Evolutionary conservation across 169 alveolate species (phyloP), one percentile per base, ranked within the genome.

Genomic region (Babesia divergens): DNA sequence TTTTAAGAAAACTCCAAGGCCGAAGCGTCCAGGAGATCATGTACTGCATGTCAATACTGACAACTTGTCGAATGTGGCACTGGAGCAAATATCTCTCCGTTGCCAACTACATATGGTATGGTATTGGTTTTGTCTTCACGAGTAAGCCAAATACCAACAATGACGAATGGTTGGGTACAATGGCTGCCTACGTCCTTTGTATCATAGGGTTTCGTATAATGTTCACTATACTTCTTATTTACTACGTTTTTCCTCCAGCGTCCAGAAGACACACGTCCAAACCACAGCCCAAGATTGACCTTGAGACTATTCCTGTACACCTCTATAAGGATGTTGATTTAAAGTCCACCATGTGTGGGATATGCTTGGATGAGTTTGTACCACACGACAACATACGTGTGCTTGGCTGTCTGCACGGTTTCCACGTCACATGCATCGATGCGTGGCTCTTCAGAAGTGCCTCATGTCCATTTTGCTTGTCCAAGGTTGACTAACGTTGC

Each of bases 391-490:
- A 53, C 1, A 40, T 88, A 65, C 60, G 86, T 29, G 69, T 81
- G 51, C 60, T 88, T 18, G 55, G 50, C 14, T 88, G 93, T 31
- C 42, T 46, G 60, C 93, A 88, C 75, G 84, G 88, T 20, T 88
- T 68, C 49, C 93, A 88, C 49, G 81, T 52, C 14, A 71, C 43
- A 44, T 88, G 93, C 44, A 84, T 87, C 3, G 89, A 88, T 55
- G 69, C 60, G 51, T 88, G 93, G 93, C 60, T 88, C 24, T 53
- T 69, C 29, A 59, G 74, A 34, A 88, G 90, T 64, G 69, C 69
- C 38, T 55, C 52, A 7, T 88, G 93, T 43, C 93, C 93, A 26
- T 62, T 83, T 29, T 88, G 93, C 65, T 53, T 80, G 88, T 24
- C 64, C 11, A 31, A 38, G 11, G 76, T 75, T 13, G 32, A 31